Base-by-base conservation (phyloP, 306 rosid species). In the Fagus crenata region DNA sequence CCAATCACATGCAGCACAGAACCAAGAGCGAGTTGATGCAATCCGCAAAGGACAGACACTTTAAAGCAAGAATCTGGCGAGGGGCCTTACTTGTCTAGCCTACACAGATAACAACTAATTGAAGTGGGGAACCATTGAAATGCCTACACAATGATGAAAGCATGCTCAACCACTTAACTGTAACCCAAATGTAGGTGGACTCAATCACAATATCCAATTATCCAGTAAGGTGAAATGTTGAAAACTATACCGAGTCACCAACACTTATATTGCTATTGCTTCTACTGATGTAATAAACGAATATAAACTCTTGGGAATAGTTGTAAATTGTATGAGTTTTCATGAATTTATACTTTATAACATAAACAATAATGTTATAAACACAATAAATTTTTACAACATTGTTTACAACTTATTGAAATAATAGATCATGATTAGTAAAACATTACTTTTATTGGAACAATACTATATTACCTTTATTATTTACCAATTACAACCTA, bases 301-400 rank as follows among this genome's bases (percentile, higher is more conserved):
- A 39, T 61, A 74, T 73, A 55, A 75, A 59, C 71, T 64, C 59
- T 31, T 4, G 33, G 49, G 69, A 41, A 65, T 1, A 13, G 46
- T 36, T 64, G 7, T 3, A 36, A 13, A 41, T 36, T 64, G 17
- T 3, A 31, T 2, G 46, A 14, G 40, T 35, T 64, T 61, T 3
- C 13, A 65, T 36, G 28, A 3, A 69, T 60, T 5, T 28, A 37
- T 17, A 1, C 12, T 15, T 6, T 1, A 32, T 31, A 6, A 71
- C 28, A 22, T 22, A 22, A 22, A 22, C 28, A 22, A 22, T 22
- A 22, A 22, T 22, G 28, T 22, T 22, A 22, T 22, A 22, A 22
- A 22, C 28, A 22, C 28, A 22, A 22, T 22, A 22, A 22, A 22
- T 22, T 22, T 22, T 22, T 22, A 22, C 28, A 22, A 22, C 28